Base-by-base conservation (phyloP, 148 eudicot genomes). In the Chenopodium suecicum region DNA sequence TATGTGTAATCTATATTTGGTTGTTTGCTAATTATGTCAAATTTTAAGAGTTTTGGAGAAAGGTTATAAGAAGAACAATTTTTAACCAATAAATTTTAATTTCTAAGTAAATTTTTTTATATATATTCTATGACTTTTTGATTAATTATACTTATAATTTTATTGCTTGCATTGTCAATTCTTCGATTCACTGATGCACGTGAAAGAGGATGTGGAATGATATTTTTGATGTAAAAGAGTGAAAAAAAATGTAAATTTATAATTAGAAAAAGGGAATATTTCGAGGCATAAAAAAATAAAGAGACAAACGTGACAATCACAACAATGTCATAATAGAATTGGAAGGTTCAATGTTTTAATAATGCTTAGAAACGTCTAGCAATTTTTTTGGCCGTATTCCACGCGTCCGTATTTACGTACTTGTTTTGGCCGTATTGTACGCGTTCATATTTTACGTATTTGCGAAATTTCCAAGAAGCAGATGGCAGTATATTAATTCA, bases 1-100 rank as follows among this genome's bases (percentile, higher is more conserved):
- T 19, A n/a, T 71, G 75, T 71, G n/a, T 41, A 71, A 44, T 71
- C 25, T 71, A 41, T 41, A 41, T 41, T n/a, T 71, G 44, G 27
- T 71, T 71, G 52, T 41, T 71, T 71, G 52, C n/a, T 44, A 71
- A 41, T 44, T 9, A 20, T 22, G 11, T 71, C 27, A 41, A 37
- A 41, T 41, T 50, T 37, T 32, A 41, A 71, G 27, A 44, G 48
- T 19, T 71, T 71, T 71, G 27, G 14, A 19, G 52, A 71, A n/a
- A 71, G 20, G 52, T 71, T 41, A 44, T 46, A 73, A 16, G 73
- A 23, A 2, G 70, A 31, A 66, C 87, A 92, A 3, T 86, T 86
- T 41, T 58, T 80, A 14, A 56, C 22, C 62, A 2, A 56, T 14
- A 14, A 56, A 17, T 56, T 56, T 56, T 56, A 31, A 31, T 31